Percentiles rank a stretch among this genome's conserved stretches.
phyloP scores from a whole-genome alignment of 345 rosid genomes.

The Euphorbia lathyris region DNA sequence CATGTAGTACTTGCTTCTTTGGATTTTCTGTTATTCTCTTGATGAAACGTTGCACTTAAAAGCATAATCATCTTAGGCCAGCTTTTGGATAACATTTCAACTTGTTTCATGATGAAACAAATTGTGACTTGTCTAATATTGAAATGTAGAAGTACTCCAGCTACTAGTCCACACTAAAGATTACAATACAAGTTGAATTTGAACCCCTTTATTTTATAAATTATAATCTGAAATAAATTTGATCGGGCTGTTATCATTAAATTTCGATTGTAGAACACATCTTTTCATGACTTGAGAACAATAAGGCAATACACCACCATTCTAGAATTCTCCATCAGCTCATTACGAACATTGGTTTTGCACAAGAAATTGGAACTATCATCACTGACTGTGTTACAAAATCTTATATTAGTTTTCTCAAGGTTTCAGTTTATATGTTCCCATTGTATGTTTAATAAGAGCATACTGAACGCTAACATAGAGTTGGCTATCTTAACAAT shows the following conservation, averaged over 20 bases:
- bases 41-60: neutral
- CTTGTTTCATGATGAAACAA: neutral
- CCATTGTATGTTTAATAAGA: neutral
- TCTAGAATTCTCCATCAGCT: neutral
- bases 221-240: neutral
- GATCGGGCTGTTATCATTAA: neutral
- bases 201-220: neutral
- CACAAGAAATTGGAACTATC: neutral
- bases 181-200: neutral
- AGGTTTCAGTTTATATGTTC: neutral
- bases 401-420: neutral
- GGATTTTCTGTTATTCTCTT: neutral
- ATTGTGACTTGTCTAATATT: neutral
- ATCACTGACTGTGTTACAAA: neutral
- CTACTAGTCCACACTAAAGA: too few species aligned
- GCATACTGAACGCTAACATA: neutral
- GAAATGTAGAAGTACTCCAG: neutral
- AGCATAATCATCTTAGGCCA: neutral
- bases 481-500: neutral
- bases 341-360: neutral
- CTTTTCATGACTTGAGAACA: neutral
- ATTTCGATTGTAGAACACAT: neutral
- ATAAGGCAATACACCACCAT: neutral
- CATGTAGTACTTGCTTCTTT: slow-evolving; percentile 5
- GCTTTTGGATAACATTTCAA: neutral